Base-by-base conservation (phyloP, 1,284 basidiomycete species). In the Ceratobasidium sp. region DNA sequence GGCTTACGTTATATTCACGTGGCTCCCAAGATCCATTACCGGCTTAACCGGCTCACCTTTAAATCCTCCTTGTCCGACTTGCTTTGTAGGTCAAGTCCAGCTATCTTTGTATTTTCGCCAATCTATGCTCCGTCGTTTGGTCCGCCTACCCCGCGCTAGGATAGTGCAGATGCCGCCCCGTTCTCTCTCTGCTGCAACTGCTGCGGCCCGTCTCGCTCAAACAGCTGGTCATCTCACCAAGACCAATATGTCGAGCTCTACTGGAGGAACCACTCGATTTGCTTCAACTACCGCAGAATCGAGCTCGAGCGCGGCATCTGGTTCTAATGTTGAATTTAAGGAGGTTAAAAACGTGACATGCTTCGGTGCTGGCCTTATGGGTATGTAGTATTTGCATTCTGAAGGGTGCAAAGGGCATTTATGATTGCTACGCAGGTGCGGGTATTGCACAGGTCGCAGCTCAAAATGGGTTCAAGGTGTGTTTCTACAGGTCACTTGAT, bases 361-460 rank as follows among this genome's bases (percentile, higher is more conserved):
- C 32, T 85, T 86, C 79, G 85, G 85, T 19, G 85, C 85, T 34
- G 86, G 86, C 0, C 80, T 88, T 66, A 88, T 88, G 87, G 87
- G 86, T 78, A 29, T 22, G 79, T 61, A 19, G 5, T n/a, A 19
- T 25, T 43, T 40, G 8, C 32, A 34, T 11, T 5, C 1, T 5
- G n/a, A 32, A 1, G 5, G 6, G 25, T 51, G 1, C 9, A 2
- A 7, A 11, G 34, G 7, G 1, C 0, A 7, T 15, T 52, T 13
- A 29, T 52, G 22, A 19, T 22, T 25, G 19, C 46, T 25, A 8
- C 71, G 29, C 68, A 81, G 81, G 81, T 25, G 85, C 86, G 74
- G 87, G 87, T 7, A 87, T 88, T 51, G 86, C 85, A 1, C 86
- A 88, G 79, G 85, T 87, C 11, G 84, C 84, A 0, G 86, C 86